Evolutionary conservation across 2,329 filamentous ascomycete genomes (phyloP), one percentile per base, ranked within the genome.

Genomic region (Sordariomycetes sp.): DNA sequence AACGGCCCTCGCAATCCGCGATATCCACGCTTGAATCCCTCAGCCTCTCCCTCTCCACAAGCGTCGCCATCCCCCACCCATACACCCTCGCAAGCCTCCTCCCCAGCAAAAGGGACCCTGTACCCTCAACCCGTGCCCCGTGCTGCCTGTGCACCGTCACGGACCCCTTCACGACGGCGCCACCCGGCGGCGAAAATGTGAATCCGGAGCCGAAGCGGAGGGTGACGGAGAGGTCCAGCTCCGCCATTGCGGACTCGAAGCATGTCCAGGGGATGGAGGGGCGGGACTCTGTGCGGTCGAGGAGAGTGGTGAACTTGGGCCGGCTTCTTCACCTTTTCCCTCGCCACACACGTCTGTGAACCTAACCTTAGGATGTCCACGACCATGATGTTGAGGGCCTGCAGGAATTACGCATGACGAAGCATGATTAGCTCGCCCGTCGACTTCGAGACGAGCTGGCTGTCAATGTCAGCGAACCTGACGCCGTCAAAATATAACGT

Each of bases 201-300:
- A 70, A 74, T 1, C 73, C 66, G 0, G 74, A 76, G 2, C 74
- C 73, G 39, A 68, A 68, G 58, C 67, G 72, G 1, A 72, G 69
- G 1, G 68, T 10, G 2, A 76, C 64, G 0, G 70, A 71, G 59
- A 77, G 77, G 1, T 66, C 68, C 36, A 76, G 35, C 7, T 72
- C 71, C 0, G 61, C 64, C 69, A 77, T 72, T 24, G 72, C 74
- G 0, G 65, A 61, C 55, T 69, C 67, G 32, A 78, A 77, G 0
- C 65, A 64, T 0, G 59, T 45, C 72, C 72, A 75, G 53, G 52
- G 61, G 1, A 73, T 62, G 0, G 68, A 64, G 0, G 68, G 63
- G 1, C 67, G 67, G 0, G 67, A 56, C 15, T 66, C 52, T 0
- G 67, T 63, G 56, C 63, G 66, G 3, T 60, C 45, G 35, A 74